These are phyloP conservation scores for Plectosphaerella cucumerina DNA, from an alignment of 2,329 filamentous ascomycete species.

Conservation along the genomic window DNA sequence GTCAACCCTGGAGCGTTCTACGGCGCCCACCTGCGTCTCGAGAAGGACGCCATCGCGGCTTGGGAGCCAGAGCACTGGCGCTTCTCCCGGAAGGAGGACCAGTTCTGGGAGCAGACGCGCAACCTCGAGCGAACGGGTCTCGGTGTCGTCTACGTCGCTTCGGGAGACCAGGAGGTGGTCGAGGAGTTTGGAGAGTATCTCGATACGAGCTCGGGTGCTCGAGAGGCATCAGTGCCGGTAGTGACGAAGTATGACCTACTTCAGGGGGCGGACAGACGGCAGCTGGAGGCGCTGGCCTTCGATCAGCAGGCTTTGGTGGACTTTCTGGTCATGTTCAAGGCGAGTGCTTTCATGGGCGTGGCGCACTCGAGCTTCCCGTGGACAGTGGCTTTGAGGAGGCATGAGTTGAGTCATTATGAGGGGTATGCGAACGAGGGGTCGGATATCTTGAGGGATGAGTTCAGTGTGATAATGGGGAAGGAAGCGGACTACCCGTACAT, in stretches of 20 bases:
- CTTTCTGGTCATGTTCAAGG: slow-evolving; percentile 25
- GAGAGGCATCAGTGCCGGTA: slow-evolving; percentile 13
- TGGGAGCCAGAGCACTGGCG: slow-evolving; percentile 24
- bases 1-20: slow-evolving; percentile 21
- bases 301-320: slow-evolving; percentile 28
- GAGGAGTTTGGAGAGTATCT: slow-evolving; percentile 17
- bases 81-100: slow-evolving; percentile 23
- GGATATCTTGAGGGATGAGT: slow-evolving; percentile 24
- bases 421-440: slow-evolving; percentile 21
- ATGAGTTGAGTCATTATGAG: slow-evolving; percentile 23
- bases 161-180: slow-evolving; percentile 21
- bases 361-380: slow-evolving; percentile 27
- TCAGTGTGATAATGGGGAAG: slow-evolving; percentile 26
- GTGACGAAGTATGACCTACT: slow-evolving; percentile 26
- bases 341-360: slow-evolving; percentile 27
- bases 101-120: slow-evolving; percentile 23
- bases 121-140: slow-evolving; percentile 19
- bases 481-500: slow-evolving; percentile 22
- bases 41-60: slow-evolving; percentile 23
- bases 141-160: slow-evolving; percentile 22
- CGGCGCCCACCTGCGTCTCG: slow-evolving; percentile 25
- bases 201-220: slow-evolving; percentile 2
- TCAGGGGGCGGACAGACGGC: slow-evolving; percentile 9
- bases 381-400: slow-evolving; percentile 25
- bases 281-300: slow-evolving; percentile 20